A percentile compares a stretch with the other conserved stretches of the same genome.
Conservation (phyloP, 2,329 filamentous ascomycete genomes). For the Penicillium oxalicum region DNA sequence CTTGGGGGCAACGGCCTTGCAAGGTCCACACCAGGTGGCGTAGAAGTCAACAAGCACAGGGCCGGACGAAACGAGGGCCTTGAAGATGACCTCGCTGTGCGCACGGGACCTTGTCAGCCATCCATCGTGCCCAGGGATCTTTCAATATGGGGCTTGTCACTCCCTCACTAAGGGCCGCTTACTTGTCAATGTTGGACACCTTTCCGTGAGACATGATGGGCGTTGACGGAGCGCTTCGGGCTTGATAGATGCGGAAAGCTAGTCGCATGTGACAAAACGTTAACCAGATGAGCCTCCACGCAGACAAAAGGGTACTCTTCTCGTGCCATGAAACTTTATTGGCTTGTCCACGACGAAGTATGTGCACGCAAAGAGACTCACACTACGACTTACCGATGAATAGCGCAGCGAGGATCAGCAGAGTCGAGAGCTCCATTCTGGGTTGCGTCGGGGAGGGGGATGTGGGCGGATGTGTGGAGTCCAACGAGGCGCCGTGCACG, state of each 20-base stretch:
- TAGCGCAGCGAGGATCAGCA: slow-evolving; percentile 15
- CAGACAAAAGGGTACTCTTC: not conserved
- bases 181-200: slow-evolving; percentile 35
- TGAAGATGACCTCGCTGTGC: slow-evolving; percentile 57
- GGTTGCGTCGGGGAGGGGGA: slow-evolving; percentile 10
- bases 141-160: too few relatives aligned
- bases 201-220: slow-evolving; percentile 32
- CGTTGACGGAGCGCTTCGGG: slow-evolving; percentile 7
- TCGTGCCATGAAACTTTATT: too few relatives aligned
- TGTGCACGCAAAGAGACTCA: too few relatives aligned
- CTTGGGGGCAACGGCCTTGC: slow-evolving; percentile 49
- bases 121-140: not conserved
- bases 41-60: slow-evolving; percentile 52
- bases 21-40: slow-evolving; percentile 54
- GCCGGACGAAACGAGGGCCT: slow-evolving; percentile 43
- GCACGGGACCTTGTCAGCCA: slow-evolving; percentile 1
- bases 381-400: slow-evolving; percentile 14
- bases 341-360: too few relatives aligned
- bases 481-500: not conserved
- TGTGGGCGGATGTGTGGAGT: slow-evolving; percentile 8
- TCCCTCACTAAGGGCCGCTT: slow-evolving; percentile 1
- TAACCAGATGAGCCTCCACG: not conserved
- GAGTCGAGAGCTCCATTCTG: slow-evolving; percentile 19
- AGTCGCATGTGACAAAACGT: not conserved
- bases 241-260: slow-evolving; percentile 16